Conservation (phyloP, 768 basidiomycete genomes). For the Termitomyces heimii region DNA sequence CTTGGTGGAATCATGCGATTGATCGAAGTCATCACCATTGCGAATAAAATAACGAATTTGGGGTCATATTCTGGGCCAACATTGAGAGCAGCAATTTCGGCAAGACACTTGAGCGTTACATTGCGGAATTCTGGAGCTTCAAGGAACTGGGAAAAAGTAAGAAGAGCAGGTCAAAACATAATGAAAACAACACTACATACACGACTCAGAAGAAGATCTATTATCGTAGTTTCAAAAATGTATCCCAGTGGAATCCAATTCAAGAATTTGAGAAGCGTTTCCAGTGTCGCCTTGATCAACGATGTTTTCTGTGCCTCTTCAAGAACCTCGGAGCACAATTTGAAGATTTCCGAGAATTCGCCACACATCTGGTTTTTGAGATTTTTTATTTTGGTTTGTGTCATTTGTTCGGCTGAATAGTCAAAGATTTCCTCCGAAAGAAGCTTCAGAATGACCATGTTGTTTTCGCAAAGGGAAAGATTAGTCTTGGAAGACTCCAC, state of each 20-base stretch:
- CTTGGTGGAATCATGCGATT: constrained; percentile 96
- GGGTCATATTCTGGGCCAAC: constrained; percentile 96
- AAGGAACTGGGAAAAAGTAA: constrained; percentile 62
- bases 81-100: constrained; percentile 91
- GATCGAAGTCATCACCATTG: constrained; percentile 95
- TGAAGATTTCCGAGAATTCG: constrained; percentile 97
- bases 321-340: constrained; percentile 92
- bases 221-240: constrained; percentile 97
- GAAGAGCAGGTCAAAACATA: not conserved
- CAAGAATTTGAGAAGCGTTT: constrained; percentile 91
- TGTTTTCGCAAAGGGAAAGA: constrained; percentile 96
- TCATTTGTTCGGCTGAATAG: constrained; percentile 98
- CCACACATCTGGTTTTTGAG: constrained; percentile 98
- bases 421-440: constrained; percentile 99
- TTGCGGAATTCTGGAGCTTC: constrained; percentile 97
- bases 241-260: constrained; percentile 99
- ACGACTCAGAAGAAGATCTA: constrained; percentile 86
- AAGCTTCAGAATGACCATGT: constrained; percentile 96
- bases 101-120: constrained; percentile 92
- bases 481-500: constrained; percentile 97
- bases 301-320: constrained; percentile 97
- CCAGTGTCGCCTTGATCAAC: constrained; percentile 89
- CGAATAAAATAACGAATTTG: constrained; percentile 96
- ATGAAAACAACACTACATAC: constrained; percentile 43
- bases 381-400: constrained; percentile 94